A percentile compares a stretch with the other conserved stretches of the same genome.
These are phyloP conservation scores for Dactylella cylindrospora DNA, from an alignment of 2,329 filamentous ascomycete species.

Conservation along the genomic window DNA sequence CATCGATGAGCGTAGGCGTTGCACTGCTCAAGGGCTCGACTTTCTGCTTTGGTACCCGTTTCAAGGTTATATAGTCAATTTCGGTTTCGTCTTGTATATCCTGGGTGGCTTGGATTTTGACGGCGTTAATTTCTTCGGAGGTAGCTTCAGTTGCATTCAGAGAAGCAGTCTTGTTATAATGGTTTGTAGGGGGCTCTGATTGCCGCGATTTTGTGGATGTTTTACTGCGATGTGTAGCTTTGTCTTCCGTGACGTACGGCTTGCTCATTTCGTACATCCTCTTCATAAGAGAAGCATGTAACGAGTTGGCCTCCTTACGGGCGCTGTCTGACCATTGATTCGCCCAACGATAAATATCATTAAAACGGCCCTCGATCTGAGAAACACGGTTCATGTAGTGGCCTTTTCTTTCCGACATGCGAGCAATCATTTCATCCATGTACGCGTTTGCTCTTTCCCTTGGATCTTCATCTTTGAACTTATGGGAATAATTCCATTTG, in stretches of 20 bases:
- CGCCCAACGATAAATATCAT: too few species aligned
- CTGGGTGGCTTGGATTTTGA: neutral
- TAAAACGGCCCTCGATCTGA: too few species aligned
- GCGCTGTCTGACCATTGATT: conserved; percentile 5
- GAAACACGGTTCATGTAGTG: too few species aligned
- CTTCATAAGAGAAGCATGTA: conserved; percentile 11
- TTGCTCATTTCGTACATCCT: conserved; percentile 20
- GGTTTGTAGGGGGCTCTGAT: neutral
- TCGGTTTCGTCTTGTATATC: conserved; percentile 5
- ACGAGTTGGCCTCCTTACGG: neutral
- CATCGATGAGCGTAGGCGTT: too few species aligned
- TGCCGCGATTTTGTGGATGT: neutral
- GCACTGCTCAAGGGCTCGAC: neutral
- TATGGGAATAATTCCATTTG: neutral
- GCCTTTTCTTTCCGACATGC: too few species aligned
- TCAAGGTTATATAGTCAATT: conserved; percentile 12
- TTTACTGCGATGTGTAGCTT: neutral
- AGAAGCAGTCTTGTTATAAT: neutral
- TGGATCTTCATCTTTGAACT: neutral
- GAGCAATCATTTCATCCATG: too few species aligned
- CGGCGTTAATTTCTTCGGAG: too few species aligned
- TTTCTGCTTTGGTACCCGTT: neutral
- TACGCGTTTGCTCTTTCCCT: neutral
- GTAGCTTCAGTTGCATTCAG: neutral
- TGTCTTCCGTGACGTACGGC: neutral